phyloP scores from a whole-genome alignment of 2,329 filamentous ascomycete species.

The Arthrobotrys sinensis region DNA sequence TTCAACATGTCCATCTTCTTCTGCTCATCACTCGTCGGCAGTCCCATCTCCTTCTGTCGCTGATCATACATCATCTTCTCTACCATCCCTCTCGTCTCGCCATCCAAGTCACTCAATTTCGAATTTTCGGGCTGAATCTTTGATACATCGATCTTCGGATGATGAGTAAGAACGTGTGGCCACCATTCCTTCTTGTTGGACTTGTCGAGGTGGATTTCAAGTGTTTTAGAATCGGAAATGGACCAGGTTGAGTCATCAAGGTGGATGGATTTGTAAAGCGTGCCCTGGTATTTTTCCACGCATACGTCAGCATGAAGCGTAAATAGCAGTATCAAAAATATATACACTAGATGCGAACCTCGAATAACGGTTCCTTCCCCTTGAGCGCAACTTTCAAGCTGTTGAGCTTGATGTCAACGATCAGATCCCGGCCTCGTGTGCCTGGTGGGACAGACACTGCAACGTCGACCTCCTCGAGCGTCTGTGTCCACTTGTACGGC shows the following conservation, averaged over 20 bases:
- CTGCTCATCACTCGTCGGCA: conserved; percentile 92
- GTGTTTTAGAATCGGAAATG: conserved; percentile 79
- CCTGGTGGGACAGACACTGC: conserved; percentile 83
- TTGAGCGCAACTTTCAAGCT: conserved; percentile 86
- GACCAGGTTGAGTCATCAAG: conserved; percentile 97
- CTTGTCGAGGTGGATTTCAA: conserved; percentile 94
- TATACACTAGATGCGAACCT: conserved; percentile 60
- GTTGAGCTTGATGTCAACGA: conserved; percentile 84
- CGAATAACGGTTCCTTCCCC: conserved; percentile 81
- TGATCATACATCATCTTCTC: conserved; percentile 99
- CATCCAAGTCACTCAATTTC: conserved; percentile 91
- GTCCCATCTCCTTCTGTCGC: conserved; percentile 92
- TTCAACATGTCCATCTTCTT: conserved; percentile 93
- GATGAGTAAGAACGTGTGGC: conserved; percentile 87
- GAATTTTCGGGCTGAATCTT: conserved; percentile 96
- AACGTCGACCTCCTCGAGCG: conserved; percentile 88
- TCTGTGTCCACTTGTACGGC: conserved; percentile 98
- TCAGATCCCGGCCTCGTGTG: conserved; percentile 85
- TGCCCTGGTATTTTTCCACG: conserved; percentile 75
- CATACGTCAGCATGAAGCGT: background rate
- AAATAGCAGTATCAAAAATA: background rate
- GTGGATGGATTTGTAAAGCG: conserved; percentile 83
- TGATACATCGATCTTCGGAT: conserved; percentile 92
- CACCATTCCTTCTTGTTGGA: conserved; percentile 98
- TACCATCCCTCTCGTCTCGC: conserved; percentile 95